A percentile compares a stretch with the other conserved stretches of the same genome.
These are phyloP conservation scores for Leccinum solheimii DNA, from an alignment of 1,284 basidiomycete genomes.

Conservation along the genomic window DNA sequence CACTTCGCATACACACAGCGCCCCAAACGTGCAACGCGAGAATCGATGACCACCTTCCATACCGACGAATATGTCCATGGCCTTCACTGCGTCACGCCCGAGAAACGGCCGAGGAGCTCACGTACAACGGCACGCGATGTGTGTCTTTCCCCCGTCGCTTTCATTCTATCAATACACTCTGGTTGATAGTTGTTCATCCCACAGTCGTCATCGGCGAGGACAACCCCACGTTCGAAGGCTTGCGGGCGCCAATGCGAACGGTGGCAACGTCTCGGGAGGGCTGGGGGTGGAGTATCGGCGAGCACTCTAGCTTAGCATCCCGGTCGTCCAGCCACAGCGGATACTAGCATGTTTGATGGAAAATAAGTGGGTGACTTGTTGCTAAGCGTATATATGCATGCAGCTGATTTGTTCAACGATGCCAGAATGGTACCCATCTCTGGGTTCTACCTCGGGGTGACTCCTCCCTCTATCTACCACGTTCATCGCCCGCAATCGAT, in stretches of 20 bases:
- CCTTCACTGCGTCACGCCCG: conserved; percentile 83
- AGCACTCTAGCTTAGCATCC: conserved; percentile 86
- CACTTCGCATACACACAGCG: conserved; percentile 45
- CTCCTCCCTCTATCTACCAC: too few species aligned
- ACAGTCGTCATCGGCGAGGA: conserved; percentile 90
- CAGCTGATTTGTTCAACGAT: background rate
- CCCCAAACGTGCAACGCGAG: conserved; percentile 78
- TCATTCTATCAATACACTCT: background rate
- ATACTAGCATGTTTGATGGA: too few species aligned
- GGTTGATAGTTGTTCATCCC: conserved; percentile 8
- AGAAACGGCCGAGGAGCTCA: conserved; percentile 79
- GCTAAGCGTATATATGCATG: background rate
- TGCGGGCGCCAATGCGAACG: conserved; percentile 63
- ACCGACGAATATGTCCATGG: conserved; percentile 98
- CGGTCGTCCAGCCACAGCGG: conserved; percentile 58
- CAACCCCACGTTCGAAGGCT: conserved; percentile 94
- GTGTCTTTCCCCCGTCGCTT: background rate
- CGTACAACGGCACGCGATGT: conserved; percentile 80
- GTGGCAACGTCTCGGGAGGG: conserved; percentile 42
- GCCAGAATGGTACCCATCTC: too few species aligned
- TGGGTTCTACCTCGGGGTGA: too few species aligned
- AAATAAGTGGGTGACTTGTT: too few species aligned
- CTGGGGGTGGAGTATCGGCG: conserved; percentile 88
- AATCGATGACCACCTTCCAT: conserved; percentile 91
- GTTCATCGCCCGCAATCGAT: conserved; percentile 44